phyloP scores from a whole-genome alignment of 2,329 filamentous ascomycete genomes.

The Rhynchosporium secalis region DNA sequence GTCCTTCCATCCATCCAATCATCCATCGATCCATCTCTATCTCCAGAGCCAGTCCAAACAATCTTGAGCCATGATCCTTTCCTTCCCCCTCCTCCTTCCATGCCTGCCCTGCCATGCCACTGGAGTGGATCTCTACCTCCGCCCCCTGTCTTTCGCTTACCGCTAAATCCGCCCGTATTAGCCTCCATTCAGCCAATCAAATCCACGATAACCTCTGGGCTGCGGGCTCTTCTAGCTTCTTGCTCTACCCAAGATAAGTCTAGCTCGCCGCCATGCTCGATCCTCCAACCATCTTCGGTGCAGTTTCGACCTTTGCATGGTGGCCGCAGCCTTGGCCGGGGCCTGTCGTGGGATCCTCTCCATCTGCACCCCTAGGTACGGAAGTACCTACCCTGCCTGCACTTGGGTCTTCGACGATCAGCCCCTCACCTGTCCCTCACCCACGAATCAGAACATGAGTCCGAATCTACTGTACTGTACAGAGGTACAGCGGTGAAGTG shows the following conservation, averaged over 20 bases:
- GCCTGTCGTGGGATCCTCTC: background rate
- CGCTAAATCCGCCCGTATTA: no score
- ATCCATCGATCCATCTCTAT: background rate
- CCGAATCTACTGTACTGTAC: background rate
- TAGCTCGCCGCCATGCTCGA: background rate
- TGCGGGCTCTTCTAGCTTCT: no score
- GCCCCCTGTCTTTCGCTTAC: no score
- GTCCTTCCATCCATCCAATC: background rate
- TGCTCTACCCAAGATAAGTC: background rate
- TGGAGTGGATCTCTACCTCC: no score
- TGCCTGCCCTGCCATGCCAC: no score
- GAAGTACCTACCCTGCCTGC: background rate
- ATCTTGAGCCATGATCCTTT: background rate
- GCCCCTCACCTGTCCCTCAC: background rate
- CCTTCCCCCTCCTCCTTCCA: background rate
- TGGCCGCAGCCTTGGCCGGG: background rate
- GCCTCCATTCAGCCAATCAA: no score
- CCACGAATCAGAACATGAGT: background rate
- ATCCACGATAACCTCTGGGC: no score
- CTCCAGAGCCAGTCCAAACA: background rate
- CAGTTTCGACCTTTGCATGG: background rate
- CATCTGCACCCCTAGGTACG: no score
- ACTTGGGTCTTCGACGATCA: background rate
- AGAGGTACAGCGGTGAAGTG: no score
- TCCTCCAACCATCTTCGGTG: background rate